Base-by-base conservation (phyloP, 148 eudicot species). In the Amaranthus cruentus region DNA sequence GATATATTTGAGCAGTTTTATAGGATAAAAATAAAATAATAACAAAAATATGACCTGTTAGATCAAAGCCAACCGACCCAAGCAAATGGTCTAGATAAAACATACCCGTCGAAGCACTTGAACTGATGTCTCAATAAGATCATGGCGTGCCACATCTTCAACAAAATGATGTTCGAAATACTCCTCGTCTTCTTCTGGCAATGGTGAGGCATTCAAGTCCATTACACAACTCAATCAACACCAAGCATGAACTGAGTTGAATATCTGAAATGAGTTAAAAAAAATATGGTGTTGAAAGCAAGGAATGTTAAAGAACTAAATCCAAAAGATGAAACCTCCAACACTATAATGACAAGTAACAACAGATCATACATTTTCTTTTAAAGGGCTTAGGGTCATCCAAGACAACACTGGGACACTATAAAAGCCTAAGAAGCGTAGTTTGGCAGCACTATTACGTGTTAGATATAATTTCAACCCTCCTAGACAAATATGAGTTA, bases 121-220 rank as follows among this genome's bases (percentile, higher is more conserved):
- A 69, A 84, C 88, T 13, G 85, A 87, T 61, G 83, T 55, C 81
- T 88, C 92, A 46, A 66, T 77, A 50, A 70, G 84, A 28, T 84
- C 89, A 73, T 83, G 85, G 13, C 82, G 81, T 51, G 77, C 83
- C 72, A 68, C 75, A 63, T 83, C 78, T 77, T 85, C 91, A 74
- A 78, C 88, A 1, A 82, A 76, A 56, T 78, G 84, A 66, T 77
- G 78, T 52, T 78, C 87, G 69, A 77, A 85, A 62, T 70, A 69
- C 74, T 83, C 91, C n/a, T 91, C 93, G 48, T 91, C 94, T 5
- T 91, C 94, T 66, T 91, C 97, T 15, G 93, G 93, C 76, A 77
- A 80, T 11, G 94, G 97, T 47, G 86, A 85, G 60, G 84, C 94
- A 85, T 91, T 91, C 75, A 91, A 83, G 81, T 91, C 97, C 94